A percentile compares a stretch with the other conserved stretches of the same genome.
phyloP scores from a whole-genome alignment of 805 yeast species.

The Blastobotrys peoriensis region DNA sequence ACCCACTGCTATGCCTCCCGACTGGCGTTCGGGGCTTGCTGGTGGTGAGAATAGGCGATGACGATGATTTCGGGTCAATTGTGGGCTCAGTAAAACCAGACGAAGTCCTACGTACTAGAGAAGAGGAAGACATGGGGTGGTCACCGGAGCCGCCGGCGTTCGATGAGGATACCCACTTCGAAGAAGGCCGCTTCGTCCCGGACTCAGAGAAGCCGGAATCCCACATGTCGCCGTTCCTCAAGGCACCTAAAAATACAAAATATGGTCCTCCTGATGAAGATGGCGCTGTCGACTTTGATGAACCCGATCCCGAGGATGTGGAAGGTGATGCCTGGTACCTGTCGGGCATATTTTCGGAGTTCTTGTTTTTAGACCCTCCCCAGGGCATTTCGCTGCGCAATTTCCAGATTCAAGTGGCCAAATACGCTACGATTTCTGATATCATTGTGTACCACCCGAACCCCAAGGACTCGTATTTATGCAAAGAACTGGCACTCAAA shows the following conservation, averaged over 20 bases:
- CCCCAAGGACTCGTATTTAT: slow-evolving; percentile 23
- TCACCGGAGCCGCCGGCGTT: too few species aligned
- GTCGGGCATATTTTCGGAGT: slow-evolving; percentile 40
- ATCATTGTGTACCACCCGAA: slow-evolving; percentile 68
- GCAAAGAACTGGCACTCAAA: slow-evolving; percentile 14
- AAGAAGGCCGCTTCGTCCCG: not conserved
- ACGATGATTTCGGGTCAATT: slow-evolving; percentile 17
- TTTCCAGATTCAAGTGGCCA: slow-evolving; percentile 81
- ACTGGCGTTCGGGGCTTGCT: slow-evolving; percentile 22
- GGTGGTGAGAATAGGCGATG: slow-evolving; percentile 24
- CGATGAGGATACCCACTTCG: not conserved
- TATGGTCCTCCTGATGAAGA: slow-evolving; percentile 16
- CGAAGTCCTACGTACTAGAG: slow-evolving; percentile 16
- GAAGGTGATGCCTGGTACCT: slow-evolving; percentile 6
- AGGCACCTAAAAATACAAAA: not conserved
- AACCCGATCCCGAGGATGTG: slow-evolving; percentile 8
- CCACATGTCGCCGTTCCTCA: not conserved
- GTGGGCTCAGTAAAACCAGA: slow-evolving; percentile 22
- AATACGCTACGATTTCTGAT: slow-evolving; percentile 67
- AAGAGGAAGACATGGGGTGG: not conserved
- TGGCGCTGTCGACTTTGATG: slow-evolving; percentile 17
- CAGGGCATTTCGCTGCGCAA: slow-evolving; percentile 74
- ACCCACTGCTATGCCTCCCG: slow-evolving; percentile 11
- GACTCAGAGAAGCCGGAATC: not conserved
- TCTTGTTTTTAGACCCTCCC: slow-evolving; percentile 58